Evolutionary conservation across 768 basidiomycete genomes (phyloP), one percentile per base, ranked within the genome.

Genomic region (Boletus barrowsii): DNA sequence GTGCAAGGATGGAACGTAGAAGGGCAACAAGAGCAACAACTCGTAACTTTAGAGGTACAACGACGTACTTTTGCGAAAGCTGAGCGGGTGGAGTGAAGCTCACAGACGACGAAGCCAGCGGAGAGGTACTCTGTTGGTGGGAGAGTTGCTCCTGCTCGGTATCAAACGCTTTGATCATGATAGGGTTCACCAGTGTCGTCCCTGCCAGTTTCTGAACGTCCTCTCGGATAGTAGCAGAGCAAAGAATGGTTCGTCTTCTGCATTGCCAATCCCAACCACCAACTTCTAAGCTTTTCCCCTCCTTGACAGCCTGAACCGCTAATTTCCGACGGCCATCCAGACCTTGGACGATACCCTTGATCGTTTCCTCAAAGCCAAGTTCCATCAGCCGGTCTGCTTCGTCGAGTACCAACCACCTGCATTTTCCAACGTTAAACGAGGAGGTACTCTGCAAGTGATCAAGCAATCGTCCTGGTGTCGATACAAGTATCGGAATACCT

Each of bases 331-430:
- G 81, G 0, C 93, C 93, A 54, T 98, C 93, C 20, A 99, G 70
- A 10, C 88, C 87, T 63, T 87, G 82, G 35, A 98, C 74, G 58
- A 98, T 97, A 1, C 92, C 93, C 52, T 81, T 83, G 63, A 99
- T 89, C 0, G 93, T 92, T 66, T 98, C 94, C 69, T 97, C 95
- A 58, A 99, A 99, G 0, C 97, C 97, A 41, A 98, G 83, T 59
- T 98, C 95, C 95, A 98, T 98, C 47, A 99, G 75, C 40, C 94
- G 80, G 72, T 99, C 97, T 7, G 96, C 95, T 75, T 99, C 97
- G 67, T 99, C 97, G 24, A 98, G 83, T 10, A 99, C 86, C 30
- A 99, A 79, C 93, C 96, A 99, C 44, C 91, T 83, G 68, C 91
- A 92, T 73, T 95, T 96, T 49, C 88, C 93, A 51, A 95, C 82